Evolutionary conservation across 805 yeast species (phyloP).

Genomic region (Soucietia sequanensis): DNA sequence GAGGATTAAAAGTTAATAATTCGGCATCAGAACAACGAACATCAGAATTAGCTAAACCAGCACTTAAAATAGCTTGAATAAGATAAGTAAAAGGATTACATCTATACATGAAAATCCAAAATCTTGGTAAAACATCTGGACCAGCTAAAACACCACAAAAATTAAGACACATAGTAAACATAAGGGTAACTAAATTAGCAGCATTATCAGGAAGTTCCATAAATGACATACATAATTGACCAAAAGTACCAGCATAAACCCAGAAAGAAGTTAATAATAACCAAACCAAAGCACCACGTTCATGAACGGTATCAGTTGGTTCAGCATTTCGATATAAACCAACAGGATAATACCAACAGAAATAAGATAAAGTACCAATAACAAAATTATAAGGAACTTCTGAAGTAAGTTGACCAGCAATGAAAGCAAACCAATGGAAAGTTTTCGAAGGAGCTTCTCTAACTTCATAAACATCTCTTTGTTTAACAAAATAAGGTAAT

Average conservation of each 20-base stretch:
- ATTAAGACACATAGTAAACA: conserved; percentile 33
- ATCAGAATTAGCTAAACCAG: conserved; percentile 27
- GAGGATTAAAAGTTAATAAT: conserved; percentile 18
- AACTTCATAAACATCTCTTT: conserved; percentile 47
- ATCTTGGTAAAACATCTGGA: conserved; percentile 29
- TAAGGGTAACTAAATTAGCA: conserved; percentile 27
- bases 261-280: conserved; percentile 23
- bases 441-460: conserved; percentile 46
- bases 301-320: conserved; percentile 36
- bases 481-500: conserved; percentile 42
- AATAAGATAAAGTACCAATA: conserved; percentile 41
- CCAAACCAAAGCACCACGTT: conserved; percentile 41
- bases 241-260: conserved; percentile 26
- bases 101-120: conserved; percentile 76
- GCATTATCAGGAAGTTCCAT: conserved; percentile 33
- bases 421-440: conserved; percentile 42
- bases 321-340: conserved; percentile 49
- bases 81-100: conserved; percentile 65
- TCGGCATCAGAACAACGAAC: conserved; percentile 36
- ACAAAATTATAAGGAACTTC: conserved; percentile 49
- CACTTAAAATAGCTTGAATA: conserved; percentile 49
- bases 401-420: conserved; percentile 38
- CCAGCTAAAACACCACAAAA: conserved; percentile 38
- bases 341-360: conserved; percentile 64
- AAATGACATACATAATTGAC: conserved; percentile 29